A percentile compares a stretch with the other conserved stretches of the same genome.
Conservation (phyloP, 495 filamentous ascomycete genomes). For the Annulohypoxylon nitens region DNA sequence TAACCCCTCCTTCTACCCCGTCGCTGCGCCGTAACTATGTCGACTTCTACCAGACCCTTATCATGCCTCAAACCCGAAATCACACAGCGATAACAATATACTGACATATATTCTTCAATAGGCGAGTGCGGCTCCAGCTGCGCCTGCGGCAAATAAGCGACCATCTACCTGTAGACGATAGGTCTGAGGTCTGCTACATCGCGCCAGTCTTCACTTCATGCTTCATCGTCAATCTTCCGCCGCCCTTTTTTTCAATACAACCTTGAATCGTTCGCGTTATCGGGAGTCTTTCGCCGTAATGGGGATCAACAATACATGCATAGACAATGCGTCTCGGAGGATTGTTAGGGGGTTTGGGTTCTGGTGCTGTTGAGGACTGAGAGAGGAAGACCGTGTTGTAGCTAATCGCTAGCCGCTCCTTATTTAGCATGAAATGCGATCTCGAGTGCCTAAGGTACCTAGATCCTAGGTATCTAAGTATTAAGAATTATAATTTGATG, state of each 20-base stretch:
- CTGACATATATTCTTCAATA: conserved; percentile 37
- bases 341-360: conserved; percentile 9
- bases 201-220: conserved; percentile 27
- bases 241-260: conserved; percentile 7
- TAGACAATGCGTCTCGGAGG: conserved; percentile 22
- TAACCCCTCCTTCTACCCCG: not conserved
- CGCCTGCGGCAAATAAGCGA: conserved; percentile 55
- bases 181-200: conserved; percentile 31
- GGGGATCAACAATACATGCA: conserved; percentile 9
- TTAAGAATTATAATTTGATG: not conserved
- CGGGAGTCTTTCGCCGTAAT: conserved; percentile 3
- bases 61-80: not conserved
- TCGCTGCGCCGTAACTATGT: not conserved
- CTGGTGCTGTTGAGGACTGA: conserved; percentile 3
- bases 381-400: conserved; percentile 26
- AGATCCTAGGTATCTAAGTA: not conserved
- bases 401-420: conserved; percentile 36
- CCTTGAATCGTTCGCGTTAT: conserved; percentile 27
- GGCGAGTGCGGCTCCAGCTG: conserved; percentile 58
- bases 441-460: not conserved
- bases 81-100: not conserved
- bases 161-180: conserved; percentile 11
- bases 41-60: not conserved
- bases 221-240: conserved; percentile 3
- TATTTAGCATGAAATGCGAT: conserved; percentile 20